These are phyloP conservation scores for Colletotrichum neosansevieriae DNA, from an alignment of 2,329 filamentous ascomycete species.

Conservation along the genomic window DNA sequence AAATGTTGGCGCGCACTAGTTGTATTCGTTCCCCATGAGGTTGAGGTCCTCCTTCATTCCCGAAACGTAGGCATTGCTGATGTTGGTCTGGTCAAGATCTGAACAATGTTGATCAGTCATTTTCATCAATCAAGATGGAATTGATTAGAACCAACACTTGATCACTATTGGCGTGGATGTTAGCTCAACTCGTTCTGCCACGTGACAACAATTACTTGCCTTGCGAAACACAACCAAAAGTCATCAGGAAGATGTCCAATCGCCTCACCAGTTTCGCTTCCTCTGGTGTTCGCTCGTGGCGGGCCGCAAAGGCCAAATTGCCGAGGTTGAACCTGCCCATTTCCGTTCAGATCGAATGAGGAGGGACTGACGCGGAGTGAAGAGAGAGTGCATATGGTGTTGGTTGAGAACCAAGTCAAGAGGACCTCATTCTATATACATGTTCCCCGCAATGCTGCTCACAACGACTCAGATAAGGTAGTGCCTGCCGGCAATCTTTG, in stretches of 20 bases:
- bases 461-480: constrained; percentile 9
- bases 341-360: not conserved
- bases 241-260: constrained; percentile 41
- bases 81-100: constrained; percentile 53
- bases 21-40: constrained; percentile 58
- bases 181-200: not conserved
- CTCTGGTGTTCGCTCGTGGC: constrained; percentile 37
- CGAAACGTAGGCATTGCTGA: constrained; percentile 60
- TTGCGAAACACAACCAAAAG: constrained; percentile 42
- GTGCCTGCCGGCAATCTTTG: constrained; percentile 1
- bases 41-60: constrained; percentile 61
- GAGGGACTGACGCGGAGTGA: not conserved
- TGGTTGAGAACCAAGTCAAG: not conserved
- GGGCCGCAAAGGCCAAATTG: constrained; percentile 36
- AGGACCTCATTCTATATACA: constrained; percentile 17
- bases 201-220: constrained; percentile 5
- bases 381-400: not conserved
- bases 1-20: constrained; percentile 16
- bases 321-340: constrained; percentile 23
- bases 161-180: constrained; percentile 33
- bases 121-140: not conserved
- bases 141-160: constrained; percentile 34
- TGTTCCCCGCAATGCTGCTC: constrained; percentile 4
- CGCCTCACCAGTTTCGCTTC: constrained; percentile 30
- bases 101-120: constrained; percentile 34